A percentile compares a stretch with the other conserved stretches of the same genome.
These are phyloP conservation scores for Pleurotus eryngii DNA, from an alignment of 768 basidiomycete species.

Conservation along the genomic window DNA sequence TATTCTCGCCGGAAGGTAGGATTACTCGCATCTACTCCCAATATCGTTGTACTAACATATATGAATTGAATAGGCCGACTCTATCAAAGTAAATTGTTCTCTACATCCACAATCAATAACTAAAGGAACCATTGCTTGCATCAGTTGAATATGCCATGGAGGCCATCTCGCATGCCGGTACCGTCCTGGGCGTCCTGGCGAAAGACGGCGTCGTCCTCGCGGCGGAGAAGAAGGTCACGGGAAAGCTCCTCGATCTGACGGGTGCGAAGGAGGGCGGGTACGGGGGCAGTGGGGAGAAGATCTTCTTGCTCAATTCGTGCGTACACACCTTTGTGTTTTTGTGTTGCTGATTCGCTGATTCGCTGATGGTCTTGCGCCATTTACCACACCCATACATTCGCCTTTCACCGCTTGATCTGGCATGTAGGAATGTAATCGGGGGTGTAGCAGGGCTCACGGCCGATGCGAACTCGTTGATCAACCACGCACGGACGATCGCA, in stretches of 20 bases:
- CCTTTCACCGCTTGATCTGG: too few species aligned
- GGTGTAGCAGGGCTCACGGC: constrained; percentile 96
- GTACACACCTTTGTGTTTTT: constrained; percentile 22
- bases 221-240: constrained; percentile 97
- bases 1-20: constrained; percentile 97
- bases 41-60: constrained; percentile 3
- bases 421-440: constrained; percentile 82
- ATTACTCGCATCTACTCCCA: background rate
- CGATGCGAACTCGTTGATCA: constrained; percentile 96
- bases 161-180: constrained; percentile 94
- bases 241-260: constrained; percentile 92
- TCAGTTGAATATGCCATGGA: constrained; percentile 99
- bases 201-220: constrained; percentile 90
- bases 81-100: constrained; percentile 78
- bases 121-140: constrained; percentile 1
- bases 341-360: background rate
- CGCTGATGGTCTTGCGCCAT: too few species aligned
- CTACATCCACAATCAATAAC: background rate
- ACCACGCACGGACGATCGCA: constrained; percentile 88
- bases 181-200: constrained; percentile 89
- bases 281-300: constrained; percentile 97
- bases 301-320: constrained; percentile 90
- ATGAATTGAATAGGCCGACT: constrained; percentile 69
- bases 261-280: constrained; percentile 84
- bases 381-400: too few species aligned